phyloP scores from a whole-genome alignment of 345 rosid species.

The Pistacia vera region DNA sequence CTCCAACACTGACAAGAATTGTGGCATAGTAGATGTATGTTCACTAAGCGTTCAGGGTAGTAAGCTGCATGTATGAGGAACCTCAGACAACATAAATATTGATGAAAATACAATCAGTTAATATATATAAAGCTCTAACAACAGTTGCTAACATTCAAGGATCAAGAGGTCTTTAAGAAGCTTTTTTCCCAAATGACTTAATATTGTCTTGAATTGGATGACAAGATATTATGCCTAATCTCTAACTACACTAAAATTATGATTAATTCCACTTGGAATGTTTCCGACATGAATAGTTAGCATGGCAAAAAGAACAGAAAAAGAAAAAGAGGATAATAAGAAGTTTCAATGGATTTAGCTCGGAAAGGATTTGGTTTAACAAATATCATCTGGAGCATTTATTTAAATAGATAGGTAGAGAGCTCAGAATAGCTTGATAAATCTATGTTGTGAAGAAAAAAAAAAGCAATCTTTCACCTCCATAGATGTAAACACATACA shows the following conservation, averaged over 20 bases:
- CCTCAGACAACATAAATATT: not conserved
- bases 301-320: not conserved
- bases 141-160: not conserved
- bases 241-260: not conserved
- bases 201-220: not conserved
- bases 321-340: no score
- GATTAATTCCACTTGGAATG: no score
- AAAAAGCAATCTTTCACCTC: no score
- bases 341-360: no score
- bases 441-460: no score
- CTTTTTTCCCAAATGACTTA: not conserved
- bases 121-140: not conserved
- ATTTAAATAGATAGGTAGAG: no score
- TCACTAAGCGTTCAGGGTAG: conserved; percentile 89
- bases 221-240: not conserved
- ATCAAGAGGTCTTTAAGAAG: not conserved
- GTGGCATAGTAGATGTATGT: conserved; percentile 76
- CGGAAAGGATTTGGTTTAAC: no score
- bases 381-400: no score
- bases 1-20: conserved; percentile 73
- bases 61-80: conserved; percentile 49
- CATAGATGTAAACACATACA: no score
- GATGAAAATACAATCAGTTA: not conserved
- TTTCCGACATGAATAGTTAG: not conserved
- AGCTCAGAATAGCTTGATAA: no score